Conservation (phyloP, 1,284 basidiomycete genomes). For the Cryptococcus deneoformans region DNA sequence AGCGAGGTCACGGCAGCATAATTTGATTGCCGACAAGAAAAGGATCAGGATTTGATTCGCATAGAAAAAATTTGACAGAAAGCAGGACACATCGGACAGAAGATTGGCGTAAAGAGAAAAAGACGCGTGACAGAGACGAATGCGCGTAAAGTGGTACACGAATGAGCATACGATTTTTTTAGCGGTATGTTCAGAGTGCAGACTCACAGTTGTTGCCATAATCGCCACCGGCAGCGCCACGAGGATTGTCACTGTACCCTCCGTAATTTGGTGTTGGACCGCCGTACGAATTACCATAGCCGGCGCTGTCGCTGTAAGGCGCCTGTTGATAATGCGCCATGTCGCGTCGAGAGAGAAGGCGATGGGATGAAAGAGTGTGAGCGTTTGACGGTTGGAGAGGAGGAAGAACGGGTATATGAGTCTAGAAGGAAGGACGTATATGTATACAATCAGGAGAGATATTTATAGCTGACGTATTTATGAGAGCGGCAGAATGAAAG, state of each 20-base stretch:
- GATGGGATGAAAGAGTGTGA: background rate
- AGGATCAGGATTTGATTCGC: background rate
- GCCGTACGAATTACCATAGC: constrained; percentile 17
- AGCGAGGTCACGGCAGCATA: no score
- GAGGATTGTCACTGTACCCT: constrained; percentile 30
- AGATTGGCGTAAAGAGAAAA: background rate
- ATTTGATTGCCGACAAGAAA: background rate
- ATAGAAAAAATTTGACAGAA: no score
- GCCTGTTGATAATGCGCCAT: constrained; percentile 40
- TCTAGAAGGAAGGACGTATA: background rate
- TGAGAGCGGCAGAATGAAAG: background rate
- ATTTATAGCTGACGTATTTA: background rate
- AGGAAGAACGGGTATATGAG: background rate
- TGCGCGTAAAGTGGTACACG: no score
- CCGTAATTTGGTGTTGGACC: constrained; percentile 7
- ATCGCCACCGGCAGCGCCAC: constrained; percentile 11
- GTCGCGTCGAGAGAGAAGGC: constrained; percentile 6
- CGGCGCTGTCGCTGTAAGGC: constrained; percentile 24
- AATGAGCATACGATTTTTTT: background rate
- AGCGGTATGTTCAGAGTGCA: no score
- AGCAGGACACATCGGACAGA: constrained; percentile 4
- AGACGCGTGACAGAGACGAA: background rate
- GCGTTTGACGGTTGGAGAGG: background rate
- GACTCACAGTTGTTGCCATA: constrained; percentile 1
- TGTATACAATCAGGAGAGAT: background rate